Percentiles rank a stretch among this genome's conserved stretches.
phyloP scores from a whole-genome alignment of 2,329 filamentous ascomycete species.

The Fonsecaea pedrosoi region DNA sequence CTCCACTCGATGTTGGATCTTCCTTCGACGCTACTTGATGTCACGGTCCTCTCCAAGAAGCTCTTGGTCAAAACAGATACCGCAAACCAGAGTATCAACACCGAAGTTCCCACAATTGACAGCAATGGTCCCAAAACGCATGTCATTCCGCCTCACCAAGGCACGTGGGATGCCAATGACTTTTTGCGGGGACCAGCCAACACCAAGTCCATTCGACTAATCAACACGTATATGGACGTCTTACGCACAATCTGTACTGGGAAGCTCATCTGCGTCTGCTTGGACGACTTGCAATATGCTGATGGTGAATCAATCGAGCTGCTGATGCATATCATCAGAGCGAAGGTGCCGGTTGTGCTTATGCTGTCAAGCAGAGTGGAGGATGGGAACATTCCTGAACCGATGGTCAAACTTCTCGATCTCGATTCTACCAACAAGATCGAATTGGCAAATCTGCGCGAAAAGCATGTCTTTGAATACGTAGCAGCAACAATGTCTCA shows the following conservation, averaged over 20 bases:
- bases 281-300: constrained; percentile 90
- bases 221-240: constrained; percentile 88
- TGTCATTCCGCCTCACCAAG: constrained; percentile 10
- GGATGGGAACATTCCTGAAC: constrained; percentile 60
- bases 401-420: constrained; percentile 52
- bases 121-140: constrained; percentile 12
- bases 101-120: constrained; percentile 36
- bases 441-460: constrained; percentile 72
- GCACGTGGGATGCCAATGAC: constrained; percentile 39
- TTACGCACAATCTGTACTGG: constrained; percentile 79
- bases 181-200: constrained; percentile 49
- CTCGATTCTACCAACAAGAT: constrained; percentile 70
- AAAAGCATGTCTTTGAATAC: constrained; percentile 81
- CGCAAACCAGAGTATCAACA: constrained; percentile 34
- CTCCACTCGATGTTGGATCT: constrained; percentile 66
- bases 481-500: constrained; percentile 82
- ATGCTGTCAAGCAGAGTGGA: constrained; percentile 78
- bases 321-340: constrained; percentile 77
- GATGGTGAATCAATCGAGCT: constrained; percentile 87
- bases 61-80: constrained; percentile 35
- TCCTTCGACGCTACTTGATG: constrained; percentile 67
- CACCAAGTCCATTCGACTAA: constrained; percentile 70
- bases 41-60: constrained; percentile 47
- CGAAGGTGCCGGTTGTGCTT: constrained; percentile 80
- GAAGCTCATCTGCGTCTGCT: constrained; percentile 84